Evolutionary conservation across 2,329 filamentous ascomycete species (phyloP).

Genomic region (Aspergillus caelatus): DNA sequence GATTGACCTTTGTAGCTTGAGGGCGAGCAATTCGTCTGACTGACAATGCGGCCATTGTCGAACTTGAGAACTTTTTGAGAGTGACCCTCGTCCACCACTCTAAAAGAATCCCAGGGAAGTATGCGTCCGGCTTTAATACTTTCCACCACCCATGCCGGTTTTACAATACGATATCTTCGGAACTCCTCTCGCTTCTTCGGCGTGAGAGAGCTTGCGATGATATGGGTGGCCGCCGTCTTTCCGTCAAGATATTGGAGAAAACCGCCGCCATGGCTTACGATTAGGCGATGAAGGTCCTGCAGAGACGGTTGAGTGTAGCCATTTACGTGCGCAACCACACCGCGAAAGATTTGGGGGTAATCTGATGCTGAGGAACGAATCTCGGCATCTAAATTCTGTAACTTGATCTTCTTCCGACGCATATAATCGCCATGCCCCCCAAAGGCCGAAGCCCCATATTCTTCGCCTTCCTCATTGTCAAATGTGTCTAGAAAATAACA

Average conservation of each 20-base stretch:
- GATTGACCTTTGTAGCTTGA: constrained; percentile 79
- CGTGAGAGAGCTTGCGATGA: constrained; percentile 86
- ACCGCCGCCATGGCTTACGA: constrained; percentile 90
- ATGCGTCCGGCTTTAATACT: constrained; percentile 80
- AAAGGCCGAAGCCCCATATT: constrained; percentile 85
- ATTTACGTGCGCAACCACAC: constrained; percentile 87
- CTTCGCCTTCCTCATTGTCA: constrained; percentile 79
- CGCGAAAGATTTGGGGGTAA: constrained; percentile 85
- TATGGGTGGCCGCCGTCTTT: constrained; percentile 94
- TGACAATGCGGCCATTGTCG: constrained; percentile 65
- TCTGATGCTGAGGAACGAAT: constrained; percentile 69
- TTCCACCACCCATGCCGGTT: constrained; percentile 91
- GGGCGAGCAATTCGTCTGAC: constrained; percentile 63
- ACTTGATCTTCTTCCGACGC: constrained; percentile 91
- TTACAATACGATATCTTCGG: constrained; percentile 83
- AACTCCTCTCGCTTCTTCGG: constrained; percentile 94
- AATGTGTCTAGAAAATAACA: constrained; percentile 63
- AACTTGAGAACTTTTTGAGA: constrained; percentile 77
- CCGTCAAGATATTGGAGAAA: constrained; percentile 94
- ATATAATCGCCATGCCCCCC: constrained; percentile 92
- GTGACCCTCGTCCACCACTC: constrained; percentile 80
- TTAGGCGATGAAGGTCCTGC: constrained; percentile 81
- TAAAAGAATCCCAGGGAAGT: constrained; percentile 83
- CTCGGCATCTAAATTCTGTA: constrained; percentile 90
- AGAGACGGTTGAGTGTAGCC: constrained; percentile 95